Base-by-base conservation (phyloP, 306 rosid species). In the Sicyos baderoa region DNA sequence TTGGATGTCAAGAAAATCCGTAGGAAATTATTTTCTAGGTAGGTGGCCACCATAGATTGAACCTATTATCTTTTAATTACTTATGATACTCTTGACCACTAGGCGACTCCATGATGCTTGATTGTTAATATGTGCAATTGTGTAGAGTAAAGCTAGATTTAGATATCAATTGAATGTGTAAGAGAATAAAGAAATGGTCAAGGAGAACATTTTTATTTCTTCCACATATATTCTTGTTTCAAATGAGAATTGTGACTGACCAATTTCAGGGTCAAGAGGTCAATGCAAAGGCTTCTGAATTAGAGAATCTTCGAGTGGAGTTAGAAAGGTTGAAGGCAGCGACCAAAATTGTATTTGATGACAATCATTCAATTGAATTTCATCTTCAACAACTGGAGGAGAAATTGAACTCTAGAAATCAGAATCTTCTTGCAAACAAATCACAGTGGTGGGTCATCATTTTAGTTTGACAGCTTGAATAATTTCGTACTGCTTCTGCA, bases 271-370 rank as follows among this genome's bases (percentile, higher is more conserved):
- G 62, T 81, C 79, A 76, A 76, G 87, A 77, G 68, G 74, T 75
- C 52, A 55, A 48, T 70, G 72, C 63, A 51, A 71, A 76, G 69
- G 60, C 79, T 70, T 78, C 82, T n/a, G 84, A 85, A 70, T 59
- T 87, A 52, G 79, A 76, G 72, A 82, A 75, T 77, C 96, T 87
- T 79, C 89, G 83, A 52, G 77, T 32, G 73, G 96, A 92, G 78
- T 61, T 89, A 68, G 83, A 80, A 57, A 70, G 82, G 76, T 72
- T 89, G 73, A 83, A 76, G 60, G 85, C 73, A 45, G 90, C 85
- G 48, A 80, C 80, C 25, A 79, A 75, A 72, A 79, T 84, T 85
- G 86, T 72, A 23, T 80, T 86, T 73, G 80, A 79, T 78, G 76
- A 73, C 54, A 77, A 80, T 27, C 87, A 79, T 53, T 63, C 90